These are phyloP conservation scores for Paramecium biaurelia DNA, from an alignment of 73 alveolate species.

Conservation along the genomic window DNA sequence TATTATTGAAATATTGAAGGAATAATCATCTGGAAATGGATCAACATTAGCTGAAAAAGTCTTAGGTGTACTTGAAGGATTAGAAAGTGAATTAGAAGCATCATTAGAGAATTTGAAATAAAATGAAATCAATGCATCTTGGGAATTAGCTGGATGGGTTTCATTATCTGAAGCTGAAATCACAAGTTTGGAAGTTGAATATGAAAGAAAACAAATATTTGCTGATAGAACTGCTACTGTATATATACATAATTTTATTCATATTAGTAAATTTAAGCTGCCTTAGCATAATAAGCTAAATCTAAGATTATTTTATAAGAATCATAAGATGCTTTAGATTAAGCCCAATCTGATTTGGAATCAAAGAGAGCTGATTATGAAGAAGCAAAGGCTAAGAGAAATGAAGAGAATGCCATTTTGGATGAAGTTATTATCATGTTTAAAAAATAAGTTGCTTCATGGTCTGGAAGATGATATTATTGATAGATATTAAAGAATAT, in stretches of 20 bases:
- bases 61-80: not conserved
- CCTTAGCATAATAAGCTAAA: constrained; percentile 24
- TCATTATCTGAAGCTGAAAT: constrained; percentile 49
- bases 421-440: constrained; percentile 33
- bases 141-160: constrained; percentile 49
- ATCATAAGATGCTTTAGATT: constrained; percentile 26
- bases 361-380: constrained; percentile 22
- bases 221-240: constrained; percentile 53
- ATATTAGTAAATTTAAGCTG: constrained; percentile 30
- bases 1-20: not conserved
- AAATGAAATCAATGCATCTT: constrained; percentile 26
- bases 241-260: not conserved
- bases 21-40: not conserved
- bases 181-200: not conserved
- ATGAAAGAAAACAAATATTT: constrained; percentile 34
- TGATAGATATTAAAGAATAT: not conserved
- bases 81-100: not conserved
- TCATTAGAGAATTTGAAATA: constrained; percentile 22
- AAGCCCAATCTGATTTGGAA: constrained; percentile 32
- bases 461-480: constrained; percentile 22
- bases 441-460: constrained; percentile 41
- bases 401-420: constrained; percentile 29
- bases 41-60: constrained; percentile 31
- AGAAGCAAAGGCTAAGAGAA: constrained; percentile 15
- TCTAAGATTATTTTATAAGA: constrained; percentile 10